phyloP scores from a whole-genome alignment of 2,329 filamentous ascomycete species.

The Biscogniauxia marginata region DNA sequence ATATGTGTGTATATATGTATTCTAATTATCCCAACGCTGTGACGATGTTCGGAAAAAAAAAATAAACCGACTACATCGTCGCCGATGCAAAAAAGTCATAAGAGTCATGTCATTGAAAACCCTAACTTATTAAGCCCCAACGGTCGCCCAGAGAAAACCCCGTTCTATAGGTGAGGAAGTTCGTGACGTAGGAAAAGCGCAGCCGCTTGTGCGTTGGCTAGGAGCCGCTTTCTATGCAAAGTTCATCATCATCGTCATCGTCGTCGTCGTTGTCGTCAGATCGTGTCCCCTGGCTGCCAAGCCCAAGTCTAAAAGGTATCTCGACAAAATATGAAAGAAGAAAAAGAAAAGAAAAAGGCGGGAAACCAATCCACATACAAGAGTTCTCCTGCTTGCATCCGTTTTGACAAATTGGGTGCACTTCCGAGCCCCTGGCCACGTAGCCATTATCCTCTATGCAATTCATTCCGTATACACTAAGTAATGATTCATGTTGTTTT shows the following conservation, averaged over 20 bases:
- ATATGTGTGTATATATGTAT: background rate
- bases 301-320: conserved; percentile 26
- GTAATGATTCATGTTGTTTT: conserved; percentile 4
- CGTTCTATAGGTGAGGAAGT: background rate
- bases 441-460: conserved; percentile 30
- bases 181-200: background rate
- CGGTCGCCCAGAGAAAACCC: background rate
- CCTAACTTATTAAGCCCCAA: background rate
- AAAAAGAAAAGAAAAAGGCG: conserved; percentile 4
- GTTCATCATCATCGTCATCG: conserved; percentile 17
- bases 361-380: conserved; percentile 2
- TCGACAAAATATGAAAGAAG: conserved; percentile 15
- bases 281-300: conserved; percentile 12
- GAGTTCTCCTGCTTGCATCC: background rate
- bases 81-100: background rate
- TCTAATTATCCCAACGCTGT: background rate
- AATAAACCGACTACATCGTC: background rate
- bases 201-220: background rate
- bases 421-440: conserved; percentile 23
- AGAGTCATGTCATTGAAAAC: background rate
- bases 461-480: conserved; percentile 17
- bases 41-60: background rate
- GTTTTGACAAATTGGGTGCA: conserved; percentile 16
- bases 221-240: conserved; percentile 12
- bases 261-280: conserved; percentile 15